Conservation (phyloP, 2,329 filamentous ascomycete genomes). For the Claviceps pazoutovae region DNA sequence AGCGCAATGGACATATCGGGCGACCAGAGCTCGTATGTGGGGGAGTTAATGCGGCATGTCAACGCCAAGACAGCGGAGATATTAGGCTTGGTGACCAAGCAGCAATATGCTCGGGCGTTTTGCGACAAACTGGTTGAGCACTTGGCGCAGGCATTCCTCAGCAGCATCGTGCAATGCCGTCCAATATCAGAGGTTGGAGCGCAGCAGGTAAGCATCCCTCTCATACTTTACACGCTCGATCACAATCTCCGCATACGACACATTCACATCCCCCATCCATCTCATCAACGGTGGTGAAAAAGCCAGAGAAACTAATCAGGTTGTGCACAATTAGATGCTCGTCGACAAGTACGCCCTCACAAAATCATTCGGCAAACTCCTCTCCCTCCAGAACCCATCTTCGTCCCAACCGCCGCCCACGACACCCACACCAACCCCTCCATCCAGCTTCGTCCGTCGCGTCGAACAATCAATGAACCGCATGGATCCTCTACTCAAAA, state of each 20-base stretch:
- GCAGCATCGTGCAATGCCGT: conserved; percentile 74
- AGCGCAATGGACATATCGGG: conserved; percentile 83
- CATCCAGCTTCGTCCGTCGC: conserved; percentile 64
- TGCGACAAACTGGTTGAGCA: conserved; percentile 92
- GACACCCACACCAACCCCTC: conserved; percentile 15
- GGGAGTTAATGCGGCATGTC: conserved; percentile 61
- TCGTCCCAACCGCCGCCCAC: conserved; percentile 17
- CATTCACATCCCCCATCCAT: neutral
- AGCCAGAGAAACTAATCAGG: neutral
- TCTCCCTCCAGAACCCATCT: conserved; percentile 45
- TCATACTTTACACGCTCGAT: neutral
- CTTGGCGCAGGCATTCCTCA: conserved; percentile 64
- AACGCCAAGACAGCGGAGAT: conserved; percentile 62
- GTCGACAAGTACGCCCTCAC: conserved; percentile 87
- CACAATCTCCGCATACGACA: neutral
- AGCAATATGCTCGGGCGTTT: conserved; percentile 86
- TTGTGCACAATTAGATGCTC: conserved; percentile 52
- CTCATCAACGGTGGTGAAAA: neutral
- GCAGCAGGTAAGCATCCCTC: conserved; percentile 51
- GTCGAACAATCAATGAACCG: conserved; percentile 73
- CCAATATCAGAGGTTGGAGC: conserved; percentile 89
- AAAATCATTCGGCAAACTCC: conserved; percentile 59
- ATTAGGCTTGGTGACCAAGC: conserved; percentile 66
- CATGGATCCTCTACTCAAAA: conserved; percentile 88
- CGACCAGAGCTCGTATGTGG: conserved; percentile 86